Evolutionary conservation across 495 filamentous ascomycete species (phyloP).

Genomic region (Penicillium ucsense): DNA sequence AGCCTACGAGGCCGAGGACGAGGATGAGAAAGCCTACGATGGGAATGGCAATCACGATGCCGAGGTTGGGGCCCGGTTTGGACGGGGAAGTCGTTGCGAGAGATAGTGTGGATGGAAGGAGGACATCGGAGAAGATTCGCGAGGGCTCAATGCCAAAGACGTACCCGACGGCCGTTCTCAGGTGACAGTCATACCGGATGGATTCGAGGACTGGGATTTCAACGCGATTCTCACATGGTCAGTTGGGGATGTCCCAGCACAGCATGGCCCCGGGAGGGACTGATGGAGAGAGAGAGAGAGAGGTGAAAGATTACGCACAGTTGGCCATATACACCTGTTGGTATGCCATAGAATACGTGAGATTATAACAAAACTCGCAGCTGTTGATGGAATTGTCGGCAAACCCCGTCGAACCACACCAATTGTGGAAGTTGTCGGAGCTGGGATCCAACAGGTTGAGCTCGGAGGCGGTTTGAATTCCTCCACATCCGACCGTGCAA

Average conservation of each 20-base stretch:
- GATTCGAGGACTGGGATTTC: constrained; percentile 37
- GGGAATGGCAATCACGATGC: constrained; percentile 38
- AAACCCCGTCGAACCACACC: constrained; percentile 25
- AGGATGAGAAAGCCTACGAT: constrained; percentile 34
- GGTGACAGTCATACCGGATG: constrained; percentile 41
- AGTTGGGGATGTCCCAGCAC: not conserved
- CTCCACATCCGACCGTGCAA: constrained; percentile 34
- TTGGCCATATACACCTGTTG: constrained; percentile 36
- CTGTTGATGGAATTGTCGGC: constrained; percentile 32
- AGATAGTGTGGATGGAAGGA: constrained; percentile 29
- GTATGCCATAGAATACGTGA: constrained; percentile 10
- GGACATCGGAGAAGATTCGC: constrained; percentile 32
- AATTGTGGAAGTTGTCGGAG: constrained; percentile 20
- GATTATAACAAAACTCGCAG: constrained; percentile 39
- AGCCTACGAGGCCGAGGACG: constrained; percentile 9
- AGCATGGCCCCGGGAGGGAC: too few relatives aligned
- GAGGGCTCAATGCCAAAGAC: constrained; percentile 35
- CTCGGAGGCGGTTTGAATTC: constrained; percentile 25
- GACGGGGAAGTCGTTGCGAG: constrained; percentile 13
- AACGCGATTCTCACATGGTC: not conserved
- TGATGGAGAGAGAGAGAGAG: too few relatives aligned
- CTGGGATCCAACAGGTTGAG: constrained; percentile 21
- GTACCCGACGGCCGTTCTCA: constrained; percentile 19
- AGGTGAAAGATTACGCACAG: constrained; percentile 25
- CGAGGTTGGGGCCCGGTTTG: constrained; percentile 23